Percentiles rank a stretch among this genome's conserved stretches.
Conservation (phyloP, 2,329 filamentous ascomycete species). For the Orbilia quercus region DNA sequence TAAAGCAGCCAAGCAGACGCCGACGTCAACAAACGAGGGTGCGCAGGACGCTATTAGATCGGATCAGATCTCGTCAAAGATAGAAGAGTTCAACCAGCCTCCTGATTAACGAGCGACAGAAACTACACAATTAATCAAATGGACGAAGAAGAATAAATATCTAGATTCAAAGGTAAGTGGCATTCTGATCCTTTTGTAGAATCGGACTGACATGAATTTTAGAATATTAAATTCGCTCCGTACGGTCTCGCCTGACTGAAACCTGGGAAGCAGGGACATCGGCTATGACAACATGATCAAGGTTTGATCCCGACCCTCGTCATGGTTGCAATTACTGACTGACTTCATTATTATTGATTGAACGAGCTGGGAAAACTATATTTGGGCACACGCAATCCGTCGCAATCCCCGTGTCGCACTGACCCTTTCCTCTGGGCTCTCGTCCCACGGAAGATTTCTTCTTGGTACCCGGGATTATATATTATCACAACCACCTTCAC, state of each 20-base stretch:
- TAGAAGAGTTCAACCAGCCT: conserved; percentile 37
- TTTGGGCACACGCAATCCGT: conserved; percentile 55
- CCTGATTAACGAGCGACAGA: conserved; percentile 3
- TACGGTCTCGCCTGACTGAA: background rate
- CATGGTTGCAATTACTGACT: conserved; percentile 41
- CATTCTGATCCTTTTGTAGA: no score
- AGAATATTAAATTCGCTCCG: background rate
- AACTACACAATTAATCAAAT: background rate
- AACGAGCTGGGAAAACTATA: conserved; percentile 43
- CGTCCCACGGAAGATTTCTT: background rate
- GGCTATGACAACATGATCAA: conserved; percentile 46
- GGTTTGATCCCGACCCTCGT: conserved; percentile 26
- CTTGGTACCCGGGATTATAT: background rate
- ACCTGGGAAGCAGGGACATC: conserved; percentile 3
- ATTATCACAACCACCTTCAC: no score
- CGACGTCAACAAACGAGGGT: conserved; percentile 40
- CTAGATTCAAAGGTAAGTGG: no score
- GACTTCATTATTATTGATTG: no score
- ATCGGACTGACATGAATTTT: background rate
- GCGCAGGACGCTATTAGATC: conserved; percentile 46
- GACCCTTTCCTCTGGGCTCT: background rate
- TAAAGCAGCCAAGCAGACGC: conserved; percentile 15
- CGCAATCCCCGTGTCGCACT: conserved; percentile 23
- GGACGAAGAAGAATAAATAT: no score
- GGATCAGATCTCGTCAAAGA: conserved; percentile 49